Conservation (phyloP, 1,139 yeast genomes). For the Wickerhamiella pararugosa region DNA sequence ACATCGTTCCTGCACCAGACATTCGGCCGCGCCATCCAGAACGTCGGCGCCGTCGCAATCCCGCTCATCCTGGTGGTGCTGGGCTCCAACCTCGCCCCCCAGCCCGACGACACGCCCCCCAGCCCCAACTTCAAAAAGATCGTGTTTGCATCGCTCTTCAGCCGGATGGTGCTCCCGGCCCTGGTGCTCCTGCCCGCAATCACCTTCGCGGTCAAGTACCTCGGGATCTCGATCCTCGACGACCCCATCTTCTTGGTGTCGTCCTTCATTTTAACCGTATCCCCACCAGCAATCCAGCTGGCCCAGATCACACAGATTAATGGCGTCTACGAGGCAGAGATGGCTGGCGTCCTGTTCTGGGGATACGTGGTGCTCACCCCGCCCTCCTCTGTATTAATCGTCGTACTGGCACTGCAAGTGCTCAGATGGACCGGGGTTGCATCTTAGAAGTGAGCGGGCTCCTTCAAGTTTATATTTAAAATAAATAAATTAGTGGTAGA, state of each 20-base stretch:
- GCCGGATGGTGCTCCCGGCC: conserved; percentile 69
- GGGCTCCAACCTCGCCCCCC: conserved; percentile 34
- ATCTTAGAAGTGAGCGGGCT: background rate
- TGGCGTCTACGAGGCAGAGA: conserved; percentile 61
- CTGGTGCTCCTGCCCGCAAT: conserved; percentile 51
- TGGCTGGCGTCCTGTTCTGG: conserved; percentile 81
- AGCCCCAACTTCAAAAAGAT: conserved; percentile 44
- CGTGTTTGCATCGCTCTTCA: conserved; percentile 50
- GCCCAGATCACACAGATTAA: conserved; percentile 72
- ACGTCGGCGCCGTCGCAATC: conserved; percentile 76
- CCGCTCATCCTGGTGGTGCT: conserved; percentile 57
- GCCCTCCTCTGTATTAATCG: conserved; percentile 63
- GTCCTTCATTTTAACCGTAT: conserved; percentile 55
- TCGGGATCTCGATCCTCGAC: conserved; percentile 55
- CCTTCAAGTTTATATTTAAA: conserved; percentile 2
- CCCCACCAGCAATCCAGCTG: conserved; percentile 77
- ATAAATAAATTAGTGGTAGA: conserved; percentile 10
- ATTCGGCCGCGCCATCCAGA: conserved; percentile 56
- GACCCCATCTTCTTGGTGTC: conserved; percentile 75
- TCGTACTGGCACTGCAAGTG: conserved; percentile 52
- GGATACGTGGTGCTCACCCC: conserved; percentile 65
- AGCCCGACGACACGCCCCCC: conserved; percentile 22
- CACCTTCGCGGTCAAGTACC: conserved; percentile 48
- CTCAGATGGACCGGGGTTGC: conserved; percentile 33
- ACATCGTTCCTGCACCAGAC: conserved; percentile 65